Percentiles rank a stretch among this genome's conserved stretches.
Conservation (phyloP, 179 eudicot species). For the Vitellaria paradoxa region DNA sequence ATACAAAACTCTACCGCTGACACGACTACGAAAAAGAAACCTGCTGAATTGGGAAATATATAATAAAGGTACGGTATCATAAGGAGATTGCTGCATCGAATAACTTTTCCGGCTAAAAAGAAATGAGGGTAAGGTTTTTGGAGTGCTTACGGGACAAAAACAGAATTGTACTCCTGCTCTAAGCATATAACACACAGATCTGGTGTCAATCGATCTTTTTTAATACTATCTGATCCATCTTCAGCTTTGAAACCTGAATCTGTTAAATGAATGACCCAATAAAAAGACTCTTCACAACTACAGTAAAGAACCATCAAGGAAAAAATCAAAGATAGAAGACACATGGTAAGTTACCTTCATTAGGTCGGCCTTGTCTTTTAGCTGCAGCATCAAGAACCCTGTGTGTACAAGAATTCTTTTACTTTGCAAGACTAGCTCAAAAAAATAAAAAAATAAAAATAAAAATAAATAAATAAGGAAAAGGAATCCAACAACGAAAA, state of each 20-base stretch:
- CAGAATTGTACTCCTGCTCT: constrained; percentile 94
- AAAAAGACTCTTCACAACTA: background rate
- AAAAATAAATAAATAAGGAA: background rate
- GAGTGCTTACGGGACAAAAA: constrained; percentile 87
- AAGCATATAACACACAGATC: constrained; percentile 96
- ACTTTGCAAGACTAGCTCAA: background rate
- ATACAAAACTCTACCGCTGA: background rate
- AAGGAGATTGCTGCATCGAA: background rate
- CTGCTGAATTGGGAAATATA: background rate
- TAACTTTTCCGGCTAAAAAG: background rate
- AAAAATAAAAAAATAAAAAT: background rate
- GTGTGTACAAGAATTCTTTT: constrained; percentile 16
- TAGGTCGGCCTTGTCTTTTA: constrained; percentile 59
- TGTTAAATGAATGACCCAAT: constrained; percentile 16
- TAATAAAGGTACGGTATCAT: background rate
- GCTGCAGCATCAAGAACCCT: constrained; percentile 96
- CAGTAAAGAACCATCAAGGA: background rate
- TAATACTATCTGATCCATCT: constrained; percentile 55
- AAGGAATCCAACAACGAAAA: background rate
- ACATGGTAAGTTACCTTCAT: constrained; percentile 36
- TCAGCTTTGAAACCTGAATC: constrained; percentile 57
- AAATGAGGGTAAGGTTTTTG: background rate
- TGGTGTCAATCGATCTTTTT: constrained; percentile 68
- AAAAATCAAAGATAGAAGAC: constrained; percentile 14
- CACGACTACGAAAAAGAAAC: background rate